Evolutionary conservation across 805 yeast species (phyloP), one percentile per base, ranked within the genome.

Genomic region (Suhomyces vadensis): DNA sequence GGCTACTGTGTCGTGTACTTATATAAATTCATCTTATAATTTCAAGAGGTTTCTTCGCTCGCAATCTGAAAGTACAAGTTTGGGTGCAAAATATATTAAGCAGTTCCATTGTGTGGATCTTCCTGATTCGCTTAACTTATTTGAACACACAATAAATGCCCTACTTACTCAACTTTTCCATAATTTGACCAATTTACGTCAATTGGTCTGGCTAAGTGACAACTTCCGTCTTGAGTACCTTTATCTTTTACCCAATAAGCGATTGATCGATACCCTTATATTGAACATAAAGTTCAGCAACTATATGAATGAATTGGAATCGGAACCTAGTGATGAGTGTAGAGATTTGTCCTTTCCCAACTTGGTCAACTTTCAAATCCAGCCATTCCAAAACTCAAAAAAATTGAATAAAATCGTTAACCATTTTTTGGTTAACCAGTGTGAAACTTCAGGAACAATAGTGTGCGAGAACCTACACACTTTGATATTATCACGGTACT

Each of bases 71-170:
- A 27, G 31, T 31, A 31, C 31, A 22, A 40, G 25, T 31, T 19
- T 17, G 6, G 17, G 14, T 24, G 11, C 8, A 22, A 51, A 51
- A 6, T 38, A 22, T 7, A 55, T 69, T 3, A 51, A 52, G 33
- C 49, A 53, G 11, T 50, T 76, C 17, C 65, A 60, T 37, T 62
- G 72, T 39, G 53, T 67, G 1, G 55, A 57, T 19, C 50, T 76
- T 4, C 80, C 79, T 0, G 76, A 73, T 47, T 69, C 74, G 19
- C 61, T 73, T 21, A 65, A 67, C 33, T 56, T 65, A 0, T 60
- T 61, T 44, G 74, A 73, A 38, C 48, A 55, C 22, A 63, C 61
- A 4, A 54, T 67, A 31, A 55, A 59, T 20, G 50, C 48, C 23
- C 50, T 42, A 26, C 55, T 75, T 6, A 39, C 49, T 4, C 41